Evolutionary conservation across 495 filamentous ascomycete genomes (phyloP).

Genomic region (Aspergillus asperescens): DNA sequence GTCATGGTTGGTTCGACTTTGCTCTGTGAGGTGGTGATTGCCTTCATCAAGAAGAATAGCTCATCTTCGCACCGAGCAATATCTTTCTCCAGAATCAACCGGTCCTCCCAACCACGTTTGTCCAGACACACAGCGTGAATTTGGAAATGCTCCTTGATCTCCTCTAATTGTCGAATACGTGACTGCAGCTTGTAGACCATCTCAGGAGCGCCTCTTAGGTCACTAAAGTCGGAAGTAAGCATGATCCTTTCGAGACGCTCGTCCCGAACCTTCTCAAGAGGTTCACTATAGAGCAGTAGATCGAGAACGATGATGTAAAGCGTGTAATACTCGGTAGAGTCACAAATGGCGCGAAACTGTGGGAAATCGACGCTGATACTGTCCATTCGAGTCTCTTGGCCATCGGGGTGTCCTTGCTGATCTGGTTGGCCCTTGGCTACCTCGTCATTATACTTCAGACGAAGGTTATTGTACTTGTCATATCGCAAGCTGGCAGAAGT

Average conservation of each 20-base stretch:
- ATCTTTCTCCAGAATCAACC: conserved; percentile 79
- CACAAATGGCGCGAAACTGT: conserved; percentile 83
- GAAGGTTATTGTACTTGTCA: conserved; percentile 96
- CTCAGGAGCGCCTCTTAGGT: conserved; percentile 86
- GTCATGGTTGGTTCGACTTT: conserved; percentile 63
- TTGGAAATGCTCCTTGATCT: conserved; percentile 95
- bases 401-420: conserved; percentile 25
- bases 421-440: conserved; percentile 58
- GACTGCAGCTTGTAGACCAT: conserved; percentile 89
- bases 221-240: conserved; percentile 99
- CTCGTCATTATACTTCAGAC: conserved; percentile 96
- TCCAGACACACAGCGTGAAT: conserved; percentile 85
- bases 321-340: conserved; percentile 93
- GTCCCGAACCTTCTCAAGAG: conserved; percentile 87
- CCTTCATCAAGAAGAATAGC: conserved; percentile 99
- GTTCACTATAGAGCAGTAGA: conserved; percentile 89
- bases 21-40: conserved; percentile 91
- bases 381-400: conserved; percentile 76
- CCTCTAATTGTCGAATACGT: conserved; percentile 86
- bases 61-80: conserved; percentile 89
- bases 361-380: conserved; percentile 97
- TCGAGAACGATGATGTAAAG: conserved; percentile 97
- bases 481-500: conserved; percentile 91
- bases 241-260: conserved; percentile 97
- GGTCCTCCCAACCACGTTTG: conserved; percentile 84